Base-by-base conservation (phyloP, 2,329 filamentous ascomycete genomes). In the Nannizziopsis barbatae region DNA sequence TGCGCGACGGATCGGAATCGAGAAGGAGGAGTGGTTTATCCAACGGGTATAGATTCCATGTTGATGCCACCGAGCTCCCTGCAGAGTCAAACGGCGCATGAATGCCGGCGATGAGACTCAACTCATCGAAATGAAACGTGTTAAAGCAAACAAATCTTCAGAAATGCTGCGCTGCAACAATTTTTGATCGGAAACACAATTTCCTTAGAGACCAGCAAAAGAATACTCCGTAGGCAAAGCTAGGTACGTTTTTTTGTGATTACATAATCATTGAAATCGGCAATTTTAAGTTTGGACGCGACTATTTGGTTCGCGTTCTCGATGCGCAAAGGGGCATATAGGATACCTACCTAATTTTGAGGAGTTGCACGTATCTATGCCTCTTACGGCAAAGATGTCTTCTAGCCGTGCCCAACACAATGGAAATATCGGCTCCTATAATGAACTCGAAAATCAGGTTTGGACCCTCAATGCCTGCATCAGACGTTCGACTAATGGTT, bases 81-180 rank as follows among this genome's bases (percentile, higher is more conserved):
- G 64, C 56, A 67, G 56, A 58, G 61, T 61, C 62, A 66, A 64
- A 58, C 66, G 66, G 64, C 68, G 66, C 67, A 69, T 69, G 62
- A 61, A 63, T 60, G 56, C 55, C 58, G 50, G 54, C 30, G 50
- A 50, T 49, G 51, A 7, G 33, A 47, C 30, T 40, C 60, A 62
- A 55, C 57, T 59, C 65, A 68, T 68, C 50, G 59, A 57, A 33
- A 43, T 30, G 39, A 33, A 50, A 30, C 18, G 30, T 6, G n/a
- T 27, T 44, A 33, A 51, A n/a, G 36, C 15, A 32, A 20, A 15
- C n/a, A 20, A 40, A 35, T 31, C n/a, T 48, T 31, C 18, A 22
- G 11, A 10, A 39, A n/a, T 30, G 27, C 20, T 18, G n/a, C 18
- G 18, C 2, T 17, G 18, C 37, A 15, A 33, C 11, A 17, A 42